Evolutionary conservation across 768 basidiomycete species (phyloP).

Genomic region (Dendrothele bispora): DNA sequence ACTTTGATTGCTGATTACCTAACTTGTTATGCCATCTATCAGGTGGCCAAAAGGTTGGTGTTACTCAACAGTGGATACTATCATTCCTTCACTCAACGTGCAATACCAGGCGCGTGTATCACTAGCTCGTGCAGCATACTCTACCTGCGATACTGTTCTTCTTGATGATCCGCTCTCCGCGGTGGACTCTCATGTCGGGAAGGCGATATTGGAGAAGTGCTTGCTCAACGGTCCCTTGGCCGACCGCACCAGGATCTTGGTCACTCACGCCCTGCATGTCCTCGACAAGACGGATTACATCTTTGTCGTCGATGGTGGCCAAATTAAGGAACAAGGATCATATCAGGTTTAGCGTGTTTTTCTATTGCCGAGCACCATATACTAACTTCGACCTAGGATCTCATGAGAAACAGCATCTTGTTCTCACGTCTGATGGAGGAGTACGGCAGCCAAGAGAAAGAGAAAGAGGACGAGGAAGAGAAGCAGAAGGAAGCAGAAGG

Average conservation of each 20-base stretch:
- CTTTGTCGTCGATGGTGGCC: conserved; percentile 59
- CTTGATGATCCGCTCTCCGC: conserved; percentile 83
- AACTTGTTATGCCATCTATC: neutral
- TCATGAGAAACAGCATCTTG: conserved; percentile 4
- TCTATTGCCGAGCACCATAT: conserved; percentile 2
- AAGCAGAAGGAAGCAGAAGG: conserved; percentile 3
- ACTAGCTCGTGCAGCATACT: conserved; percentile 76
- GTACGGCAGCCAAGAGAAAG: conserved; percentile 44
- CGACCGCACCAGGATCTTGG: conserved; percentile 57
- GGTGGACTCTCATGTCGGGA: conserved; percentile 76
- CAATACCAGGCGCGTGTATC: conserved; percentile 62
- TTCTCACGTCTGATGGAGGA: conserved; percentile 43
- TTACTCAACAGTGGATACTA: neutral
- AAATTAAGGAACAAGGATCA: conserved; percentile 62
- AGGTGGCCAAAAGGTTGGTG: conserved; percentile 15
- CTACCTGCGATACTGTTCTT: conserved; percentile 71
- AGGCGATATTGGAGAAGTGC: conserved; percentile 62
- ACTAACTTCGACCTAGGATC: conserved; percentile 1
- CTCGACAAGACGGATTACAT: conserved; percentile 62
- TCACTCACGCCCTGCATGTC: conserved; percentile 60
- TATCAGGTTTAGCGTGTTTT: conserved; percentile 38
- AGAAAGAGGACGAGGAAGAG: neutral
- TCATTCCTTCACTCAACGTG: neutral
- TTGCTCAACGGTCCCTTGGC: conserved; percentile 53
- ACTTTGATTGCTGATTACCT: neutral